phyloP scores from a whole-genome alignment of 768 basidiomycete genomes.

The Lactarius evosmus region DNA sequence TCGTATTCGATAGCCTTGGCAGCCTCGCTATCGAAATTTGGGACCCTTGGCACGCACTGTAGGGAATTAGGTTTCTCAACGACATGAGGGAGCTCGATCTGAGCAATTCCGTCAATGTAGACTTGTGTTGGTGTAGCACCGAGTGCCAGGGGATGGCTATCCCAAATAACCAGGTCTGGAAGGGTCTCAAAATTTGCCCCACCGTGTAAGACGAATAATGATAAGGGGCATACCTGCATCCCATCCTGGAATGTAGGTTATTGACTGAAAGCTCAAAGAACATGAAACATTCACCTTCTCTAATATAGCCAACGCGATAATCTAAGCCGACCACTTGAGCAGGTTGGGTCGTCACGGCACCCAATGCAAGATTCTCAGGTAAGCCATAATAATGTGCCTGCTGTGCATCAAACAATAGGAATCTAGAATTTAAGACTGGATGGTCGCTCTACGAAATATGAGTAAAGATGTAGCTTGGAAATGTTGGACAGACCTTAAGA shows the following conservation, averaged over 20 bases:
- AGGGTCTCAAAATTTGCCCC: background rate
- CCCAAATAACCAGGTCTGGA: constrained; percentile 57
- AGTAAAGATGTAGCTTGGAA: background rate
- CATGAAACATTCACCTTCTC: constrained; percentile 42
- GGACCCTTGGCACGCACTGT: constrained; percentile 50
- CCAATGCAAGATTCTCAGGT: constrained; percentile 49
- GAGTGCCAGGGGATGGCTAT: constrained; percentile 71
- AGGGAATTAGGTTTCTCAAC: constrained; percentile 30
- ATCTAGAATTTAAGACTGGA: constrained; percentile 57
- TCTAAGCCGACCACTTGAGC: constrained; percentile 62
- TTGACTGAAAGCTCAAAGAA: background rate
- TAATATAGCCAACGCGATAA: constrained; percentile 68
- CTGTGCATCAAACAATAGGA: constrained; percentile 68
- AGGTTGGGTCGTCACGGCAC: constrained; percentile 61
- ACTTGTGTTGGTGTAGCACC: constrained; percentile 82
- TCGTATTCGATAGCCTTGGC: constrained; percentile 58
- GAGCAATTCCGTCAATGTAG: constrained; percentile 83
- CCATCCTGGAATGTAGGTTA: constrained; percentile 44
- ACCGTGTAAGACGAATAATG: background rate
- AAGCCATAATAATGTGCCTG: constrained; percentile 68
- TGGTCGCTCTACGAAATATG: constrained; percentile 46
- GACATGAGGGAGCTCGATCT: constrained; percentile 45
- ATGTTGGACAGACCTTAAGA: constrained; percentile 44
- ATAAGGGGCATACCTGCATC: constrained; percentile 51
- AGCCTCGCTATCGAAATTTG: constrained; percentile 70